Conservation (phyloP, 2,329 filamentous ascomycete genomes). For the Xylariomycetidae sp. region DNA sequence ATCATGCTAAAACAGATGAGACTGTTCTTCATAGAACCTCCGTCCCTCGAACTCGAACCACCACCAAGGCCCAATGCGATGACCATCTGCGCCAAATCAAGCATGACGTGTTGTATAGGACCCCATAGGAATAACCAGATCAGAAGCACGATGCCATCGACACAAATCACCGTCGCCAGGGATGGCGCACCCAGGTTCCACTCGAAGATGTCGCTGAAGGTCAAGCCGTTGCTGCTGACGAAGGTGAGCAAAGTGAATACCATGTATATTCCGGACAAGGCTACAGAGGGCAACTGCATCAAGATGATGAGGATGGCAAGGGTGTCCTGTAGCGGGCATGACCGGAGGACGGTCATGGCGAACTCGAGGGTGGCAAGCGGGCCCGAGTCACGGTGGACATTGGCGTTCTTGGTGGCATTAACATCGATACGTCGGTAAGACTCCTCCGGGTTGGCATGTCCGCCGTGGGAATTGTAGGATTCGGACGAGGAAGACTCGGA, state of each 20-base stretch:
- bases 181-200: constrained; percentile 82
- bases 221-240: constrained; percentile 75
- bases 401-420: constrained; percentile 62
- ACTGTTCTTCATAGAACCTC: constrained; percentile 63
- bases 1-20: constrained; percentile 69
- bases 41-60: constrained; percentile 64
- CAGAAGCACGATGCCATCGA: constrained; percentile 77
- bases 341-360: constrained; percentile 79
- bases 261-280: constrained; percentile 84
- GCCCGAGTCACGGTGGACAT: constrained; percentile 66
- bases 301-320: constrained; percentile 95
- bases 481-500: constrained; percentile 55
- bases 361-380: constrained; percentile 74
- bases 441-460: constrained; percentile 37
- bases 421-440: constrained; percentile 65
- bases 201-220: constrained; percentile 87
- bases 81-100: constrained; percentile 88
- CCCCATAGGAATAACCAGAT: constrained; percentile 86
- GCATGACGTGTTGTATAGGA: constrained; percentile 78
- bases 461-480: constrained; percentile 36
- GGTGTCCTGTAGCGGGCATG: constrained; percentile 88
- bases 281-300: constrained; percentile 83
- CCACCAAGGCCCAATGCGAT: constrained; percentile 88
- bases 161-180: constrained; percentile 74
- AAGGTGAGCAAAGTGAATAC: constrained; percentile 92